Base-by-base conservation (phyloP, 805 yeast species). In the Danielozyma ontarioensis region DNA sequence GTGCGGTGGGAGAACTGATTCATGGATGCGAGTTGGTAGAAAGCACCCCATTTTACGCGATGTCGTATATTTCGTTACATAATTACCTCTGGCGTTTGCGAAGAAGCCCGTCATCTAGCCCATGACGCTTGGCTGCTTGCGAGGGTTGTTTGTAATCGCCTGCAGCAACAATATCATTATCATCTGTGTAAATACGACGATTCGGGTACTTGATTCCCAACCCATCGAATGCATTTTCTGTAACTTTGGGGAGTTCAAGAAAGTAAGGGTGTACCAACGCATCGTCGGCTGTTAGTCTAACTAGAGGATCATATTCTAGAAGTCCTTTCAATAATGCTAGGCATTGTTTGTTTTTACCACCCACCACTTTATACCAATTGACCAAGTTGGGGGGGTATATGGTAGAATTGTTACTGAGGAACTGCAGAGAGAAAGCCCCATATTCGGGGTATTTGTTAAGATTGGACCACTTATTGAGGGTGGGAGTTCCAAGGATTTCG, bases 401-500 rank as follows among this genome's bases (percentile, higher is more conserved):
- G 5, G 39, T 38, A 13, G 67, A 64, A 28, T 74, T 76, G 48
- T 79, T 68, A 29, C 68, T 68, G 16, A 44, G 30, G 15, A 59
- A 47, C 33, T 78, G 72, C 35, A 87, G 69, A 35, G 59, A 63
- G 38, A 65, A 63, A 13, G 64, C 52, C 15, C 44, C 42, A 53
- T 72, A 93, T 50, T 93, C 98, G 0, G 98, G 97, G 51, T 87
- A 89, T 41, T 78, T 78, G 27, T 70, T 67, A 25, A 93, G 57
- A 15, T 80, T 68, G 0, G 93, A 83, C 97, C 98, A 93, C 30
- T 65, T 70, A n/a, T 78, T 74, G 4, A 66, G 51, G 3, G 74
- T 75, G 0, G 99, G 99, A 0, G 95, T 78, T 0, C 99, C 99
- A 40, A 93, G 59, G n/a, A 93, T 81, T 56, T 93, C 97, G 17